A percentile compares a stretch with the other conserved stretches of the same genome.
phyloP scores from a whole-genome alignment of 495 filamentous ascomycete species.

The Talaromyces borbonicus region DNA sequence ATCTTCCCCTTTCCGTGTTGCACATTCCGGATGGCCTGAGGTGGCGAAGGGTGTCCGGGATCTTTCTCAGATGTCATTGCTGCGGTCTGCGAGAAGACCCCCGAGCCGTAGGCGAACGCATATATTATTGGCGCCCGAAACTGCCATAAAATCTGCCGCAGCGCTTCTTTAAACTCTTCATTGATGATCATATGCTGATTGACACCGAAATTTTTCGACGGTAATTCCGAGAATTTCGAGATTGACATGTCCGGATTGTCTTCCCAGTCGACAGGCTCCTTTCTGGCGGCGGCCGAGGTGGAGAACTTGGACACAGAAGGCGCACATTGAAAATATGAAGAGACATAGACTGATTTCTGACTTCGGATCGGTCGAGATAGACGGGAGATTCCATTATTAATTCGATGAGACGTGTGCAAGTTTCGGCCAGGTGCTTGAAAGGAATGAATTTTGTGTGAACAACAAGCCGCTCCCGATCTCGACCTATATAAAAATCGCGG shows the following conservation, averaged over 20 bases:
- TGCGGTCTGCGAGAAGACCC: constrained; percentile 79
- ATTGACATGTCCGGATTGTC: constrained; percentile 66
- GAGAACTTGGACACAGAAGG: neutral
- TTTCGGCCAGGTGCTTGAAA: neutral
- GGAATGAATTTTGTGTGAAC: too few relatives aligned
- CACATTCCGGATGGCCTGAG: constrained; percentile 63
- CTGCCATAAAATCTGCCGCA: constrained; percentile 83
- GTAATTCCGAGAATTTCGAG: constrained; percentile 74
- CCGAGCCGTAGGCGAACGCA: constrained; percentile 94
- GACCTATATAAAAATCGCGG: too few relatives aligned
- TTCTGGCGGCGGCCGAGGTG: neutral
- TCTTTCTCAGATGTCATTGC: constrained; percentile 29
- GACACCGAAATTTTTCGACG: constrained; percentile 78
- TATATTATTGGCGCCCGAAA: constrained; percentile 91
- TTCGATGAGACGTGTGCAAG: constrained; percentile 2
- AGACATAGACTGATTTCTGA: too few relatives aligned
- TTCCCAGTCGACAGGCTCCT: constrained; percentile 57
- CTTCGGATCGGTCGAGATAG: too few relatives aligned
- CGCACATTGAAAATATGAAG: neutral
- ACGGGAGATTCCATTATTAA: neutral
- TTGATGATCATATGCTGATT: constrained; percentile 95
- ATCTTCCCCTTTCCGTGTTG: constrained; percentile 85
- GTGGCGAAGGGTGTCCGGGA: constrained; percentile 63
- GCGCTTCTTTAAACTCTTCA: constrained; percentile 81
- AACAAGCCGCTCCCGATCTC: too few relatives aligned